Evolutionary conservation across 306 rosid genomes (phyloP), one percentile per base, ranked within the genome.

Genomic region (Lupinus albus): DNA sequence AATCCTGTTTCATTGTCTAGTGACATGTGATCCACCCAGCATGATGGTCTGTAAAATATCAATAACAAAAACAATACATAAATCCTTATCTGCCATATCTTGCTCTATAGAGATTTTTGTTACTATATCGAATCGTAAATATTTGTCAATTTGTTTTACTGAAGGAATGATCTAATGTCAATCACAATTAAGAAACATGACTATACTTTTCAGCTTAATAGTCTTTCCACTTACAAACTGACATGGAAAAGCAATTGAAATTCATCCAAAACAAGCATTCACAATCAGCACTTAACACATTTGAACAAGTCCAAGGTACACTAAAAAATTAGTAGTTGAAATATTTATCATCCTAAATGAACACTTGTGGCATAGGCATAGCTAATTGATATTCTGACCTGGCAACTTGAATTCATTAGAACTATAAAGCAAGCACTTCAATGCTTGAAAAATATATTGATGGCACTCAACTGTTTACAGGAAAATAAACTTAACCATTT

Each of bases 1-100:
- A 90, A 13, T 64, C 96, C 96, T 20, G 88, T 84, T 84, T 89
- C 94, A 38, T 89, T 89, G 82, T 89, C 91, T 64, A 89, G 77
- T 42, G 94, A 85, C 94, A 89, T 90, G 77, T 90, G 96, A 42
- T 87, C 95, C 56, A 46, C 86, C 95, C 96, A 90, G 79, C 96
- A 90, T 13, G 85, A 85, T 42, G 96, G 96, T 76, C 96, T 89
- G 84, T 60, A 61, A 56, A 72, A 53, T 35, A 69, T 70, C 44
- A 72, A 82, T 36, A 11, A 33, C 36, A 30, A 25, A 21, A 62
- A 67, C 46, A 46, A 15, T 35, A 71, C 61, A 20, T 64, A 15
- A 75, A 16, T 39, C 58, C 17, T 61, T 54, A 17, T 25, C 17
- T 25, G 6, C 11, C 30, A 47, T 35, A 48, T 48, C 45, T 32